A percentile compares a stretch with the other conserved stretches of the same genome.
phyloP scores from a whole-genome alignment of 208 protist genomes.

The Blastocrithidia nonstop region DNA sequence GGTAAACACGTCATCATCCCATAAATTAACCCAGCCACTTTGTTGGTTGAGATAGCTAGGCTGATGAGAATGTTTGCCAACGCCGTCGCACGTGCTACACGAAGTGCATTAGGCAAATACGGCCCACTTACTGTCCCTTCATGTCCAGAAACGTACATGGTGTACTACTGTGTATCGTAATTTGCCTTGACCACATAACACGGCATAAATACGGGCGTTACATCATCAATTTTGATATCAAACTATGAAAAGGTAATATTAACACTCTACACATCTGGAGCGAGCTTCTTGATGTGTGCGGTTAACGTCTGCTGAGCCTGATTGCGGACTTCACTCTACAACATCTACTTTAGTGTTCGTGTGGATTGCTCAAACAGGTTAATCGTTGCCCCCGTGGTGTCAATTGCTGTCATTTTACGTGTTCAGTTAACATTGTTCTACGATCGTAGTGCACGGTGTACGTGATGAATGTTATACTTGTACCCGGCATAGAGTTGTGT shows the following conservation, averaged over 20 bases:
- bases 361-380: conserved; percentile 85
- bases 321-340: conserved; percentile 26
- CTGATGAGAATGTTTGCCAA: conserved; percentile 19
- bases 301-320: conserved; percentile 35
- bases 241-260: conserved; percentile 35
- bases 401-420: conserved; percentile 33
- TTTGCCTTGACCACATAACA: conserved; percentile 67
- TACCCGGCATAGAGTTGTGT: conserved; percentile 82
- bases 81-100: conserved; percentile 24
- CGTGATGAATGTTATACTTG: conserved; percentile 80
- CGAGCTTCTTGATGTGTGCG: conserved; percentile 34
- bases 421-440: conserved; percentile 35
- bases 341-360: conserved; percentile 28
- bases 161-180: conserved; percentile 67
- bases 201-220: conserved; percentile 65
- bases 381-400: conserved; percentile 50
- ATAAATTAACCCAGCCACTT: conserved; percentile 34
- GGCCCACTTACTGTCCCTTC: conserved; percentile 51
- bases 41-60: conserved; percentile 17
- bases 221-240: conserved; percentile 31
- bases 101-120: conserved; percentile 64
- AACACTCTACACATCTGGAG: conserved; percentile 35
- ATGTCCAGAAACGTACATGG: conserved; percentile 55
- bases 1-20: conserved; percentile 18
- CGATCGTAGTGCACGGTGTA: conserved; percentile 38